A percentile compares a stretch with the other conserved stretches of the same genome.
phyloP scores from a whole-genome alignment of 2,329 filamentous ascomycete genomes.

The Botryotinia globosa region DNA sequence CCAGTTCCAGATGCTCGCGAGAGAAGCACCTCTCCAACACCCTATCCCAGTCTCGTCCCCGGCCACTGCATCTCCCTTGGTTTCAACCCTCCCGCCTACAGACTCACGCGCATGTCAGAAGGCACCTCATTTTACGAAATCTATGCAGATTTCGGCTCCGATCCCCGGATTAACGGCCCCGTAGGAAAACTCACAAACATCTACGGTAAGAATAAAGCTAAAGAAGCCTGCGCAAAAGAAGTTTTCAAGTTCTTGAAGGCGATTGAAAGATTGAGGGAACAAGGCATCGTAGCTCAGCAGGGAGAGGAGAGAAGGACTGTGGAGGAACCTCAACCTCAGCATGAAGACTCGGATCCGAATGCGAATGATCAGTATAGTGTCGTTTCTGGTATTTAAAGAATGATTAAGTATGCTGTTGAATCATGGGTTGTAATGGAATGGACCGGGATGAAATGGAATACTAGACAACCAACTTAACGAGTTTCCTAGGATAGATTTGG shows the following conservation, averaged over 20 bases:
- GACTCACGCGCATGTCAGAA: constrained; percentile 19
- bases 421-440: not conserved
- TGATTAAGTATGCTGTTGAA: not conserved
- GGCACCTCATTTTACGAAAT: constrained; percentile 29
- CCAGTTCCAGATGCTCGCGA: not conserved
- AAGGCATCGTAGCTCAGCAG: constrained; percentile 23
- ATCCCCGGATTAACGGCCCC: constrained; percentile 36
- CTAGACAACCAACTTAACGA: not conserved
- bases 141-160: constrained; percentile 34
- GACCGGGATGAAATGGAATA: no score
- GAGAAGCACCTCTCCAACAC: not conserved
- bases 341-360: not conserved
- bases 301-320: not conserved
- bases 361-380: not conserved
- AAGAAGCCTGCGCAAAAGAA: constrained; percentile 46
- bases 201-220: constrained; percentile 49
- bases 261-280: constrained; percentile 36
- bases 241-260: constrained; percentile 42
- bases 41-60: constrained; percentile 27
- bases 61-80: constrained; percentile 31
- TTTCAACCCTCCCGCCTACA: constrained; percentile 31
- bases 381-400: not conserved
- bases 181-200: constrained; percentile 45
- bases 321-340: not conserved
- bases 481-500: not conserved